Evolutionary conservation across 345 rosid genomes (phyloP), one percentile per base, ranked within the genome.

Genomic region (Xanthoceras sorbifolium): DNA sequence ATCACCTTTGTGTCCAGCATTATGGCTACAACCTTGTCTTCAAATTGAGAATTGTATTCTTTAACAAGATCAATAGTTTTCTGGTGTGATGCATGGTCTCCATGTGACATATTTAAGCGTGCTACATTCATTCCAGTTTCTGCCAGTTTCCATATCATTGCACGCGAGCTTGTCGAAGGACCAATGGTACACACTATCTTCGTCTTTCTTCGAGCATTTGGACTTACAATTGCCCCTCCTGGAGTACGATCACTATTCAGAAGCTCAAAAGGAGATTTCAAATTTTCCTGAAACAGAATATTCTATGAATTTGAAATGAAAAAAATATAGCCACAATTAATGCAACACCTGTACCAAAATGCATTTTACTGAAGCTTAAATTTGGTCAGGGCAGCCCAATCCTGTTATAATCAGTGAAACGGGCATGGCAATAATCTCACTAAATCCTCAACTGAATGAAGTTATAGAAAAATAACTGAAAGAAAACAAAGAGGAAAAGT

Each of bases 121-220:
- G 99, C 98, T 79, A 96, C 98, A 60, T 96, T 92, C 98, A 93
- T 93, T 78, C 98, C 98, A 17, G 87, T 82, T 80, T 91, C 98
- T 0, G 97, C 97, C 60, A 96, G 89, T 77, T 92, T 96, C 99
- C 99, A 96, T 63, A 96, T 92, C 97, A 96, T 96, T 67, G 92
- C 98, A 1, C 92, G 89, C 15, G 94, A 87, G 81, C 97, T 95
- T n/a, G 98, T 90, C 2, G 99, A 90, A 36, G 98, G 99, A 67
- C 99, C 98, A 78, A 92, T 92, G 10, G 98, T 96, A 69, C 98
- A 96, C 15, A 96, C 97, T 32, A 96, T 93, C 88, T 96, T 96
- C 12, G 98, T 92, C 74, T 96, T 96, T 79, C 95, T 91, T 69
- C 63, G 80, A 7, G 84, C 80, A 76, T 81, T 83, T 44, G 88